phyloP scores from a whole-genome alignment of 495 filamentous ascomycete genomes.

The Lasiosphaeria ovina region DNA sequence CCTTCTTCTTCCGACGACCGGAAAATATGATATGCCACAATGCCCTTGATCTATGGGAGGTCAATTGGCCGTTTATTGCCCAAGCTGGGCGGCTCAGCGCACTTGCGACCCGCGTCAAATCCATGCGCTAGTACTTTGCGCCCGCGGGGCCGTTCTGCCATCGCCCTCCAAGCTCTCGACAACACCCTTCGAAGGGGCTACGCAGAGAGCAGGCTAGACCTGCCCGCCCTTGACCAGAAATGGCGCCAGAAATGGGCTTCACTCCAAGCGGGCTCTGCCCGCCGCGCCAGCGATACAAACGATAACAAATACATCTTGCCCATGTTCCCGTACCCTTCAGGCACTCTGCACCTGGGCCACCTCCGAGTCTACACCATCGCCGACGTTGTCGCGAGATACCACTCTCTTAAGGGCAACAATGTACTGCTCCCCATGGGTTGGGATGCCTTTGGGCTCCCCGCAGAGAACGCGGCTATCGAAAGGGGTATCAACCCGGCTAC shows the following conservation, averaged over 20 bases:
- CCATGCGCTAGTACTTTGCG: not conserved
- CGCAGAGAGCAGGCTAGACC: constrained; percentile 52
- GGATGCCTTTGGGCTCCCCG: constrained; percentile 89
- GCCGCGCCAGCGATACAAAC: constrained; percentile 14
- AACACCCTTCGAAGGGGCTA: constrained; percentile 26
- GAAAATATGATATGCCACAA: constrained; percentile 27
- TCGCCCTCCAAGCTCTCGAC: constrained; percentile 9
- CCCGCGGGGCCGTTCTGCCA: constrained; percentile 8
- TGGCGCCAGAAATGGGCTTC: constrained; percentile 57
- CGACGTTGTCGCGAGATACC: constrained; percentile 77
- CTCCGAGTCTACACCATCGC: constrained; percentile 88
- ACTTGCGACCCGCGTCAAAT: not conserved
- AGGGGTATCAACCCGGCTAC: constrained; percentile 69
- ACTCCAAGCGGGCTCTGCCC: constrained; percentile 13
- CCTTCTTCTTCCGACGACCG: not conserved
- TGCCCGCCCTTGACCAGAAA: constrained; percentile 67
- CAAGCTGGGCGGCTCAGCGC: constrained; percentile 12
- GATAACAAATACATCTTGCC: constrained; percentile 73
- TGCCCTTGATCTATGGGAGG: constrained; percentile 31
- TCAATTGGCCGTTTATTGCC: constrained; percentile 29
- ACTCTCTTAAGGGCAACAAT: constrained; percentile 69
- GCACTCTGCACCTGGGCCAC: constrained; percentile 85
- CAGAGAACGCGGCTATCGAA: constrained; percentile 93
- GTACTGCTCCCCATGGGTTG: constrained; percentile 89
- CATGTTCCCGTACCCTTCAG: constrained; percentile 94